Evolutionary conservation across 805 yeast species (phyloP), one percentile per base, ranked within the genome.

Genomic region (Pichia phayaonensis): DNA sequence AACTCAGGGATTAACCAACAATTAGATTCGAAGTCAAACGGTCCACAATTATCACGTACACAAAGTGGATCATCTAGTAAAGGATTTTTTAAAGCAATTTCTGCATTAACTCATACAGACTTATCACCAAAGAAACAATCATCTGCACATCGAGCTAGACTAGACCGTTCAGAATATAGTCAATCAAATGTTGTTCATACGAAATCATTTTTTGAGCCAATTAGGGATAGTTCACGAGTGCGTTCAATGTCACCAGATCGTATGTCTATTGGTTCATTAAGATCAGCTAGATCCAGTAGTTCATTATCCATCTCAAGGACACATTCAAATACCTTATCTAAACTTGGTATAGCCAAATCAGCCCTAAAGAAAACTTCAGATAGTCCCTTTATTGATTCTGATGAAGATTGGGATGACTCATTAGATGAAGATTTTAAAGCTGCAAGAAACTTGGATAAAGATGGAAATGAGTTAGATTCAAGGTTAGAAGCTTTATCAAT

Each of bases 381-480:
- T 16, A 24, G 44, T 18, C 47, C 24, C 2, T 52, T 47, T 15
- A 29, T 24, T n/a, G 48, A 46, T 34, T 43, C 50, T 11, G 54
- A 51, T 40, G 54, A 48, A 21, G 55, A 51, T 40, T 54, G 55
- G 55, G 42, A 49, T 45, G 48, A 48, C 40, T 39, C 49, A 16
- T 18, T 46, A 13, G 53, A 46, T 31, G 53, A 50, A 31, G 39
- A 26, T 11, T 42, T 26, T 8, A 15, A 26, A 18, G 15, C 18
- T 15, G 22, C 15, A 18, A n/a, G 45, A 42, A 16, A 11, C 40
- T 20, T 46, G 41, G 8, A n/a, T 40, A 10, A 31, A 46, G 5
- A 36, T 40, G 20, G 20, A 16, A 15, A 43, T 22, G 21, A 34
- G 44, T 12, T 43, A 23, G 5, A 40, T 44, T 34, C 50, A 42